These are phyloP conservation scores for Puccinia triticina DNA, from an alignment of 1,284 basidiomycete genomes.

Conservation along the genomic window DNA sequence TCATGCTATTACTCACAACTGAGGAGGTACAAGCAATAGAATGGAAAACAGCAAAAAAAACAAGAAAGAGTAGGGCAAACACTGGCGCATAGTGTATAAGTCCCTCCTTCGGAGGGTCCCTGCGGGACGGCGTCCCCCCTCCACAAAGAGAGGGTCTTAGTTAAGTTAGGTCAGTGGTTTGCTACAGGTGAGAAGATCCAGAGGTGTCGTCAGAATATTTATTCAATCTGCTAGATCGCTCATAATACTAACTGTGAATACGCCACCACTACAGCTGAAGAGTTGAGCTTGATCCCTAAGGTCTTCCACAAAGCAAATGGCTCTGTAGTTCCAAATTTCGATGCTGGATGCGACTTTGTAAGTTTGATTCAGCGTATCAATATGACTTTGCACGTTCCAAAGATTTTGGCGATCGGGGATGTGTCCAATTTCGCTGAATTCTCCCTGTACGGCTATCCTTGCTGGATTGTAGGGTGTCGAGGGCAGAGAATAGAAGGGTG, in stretches of 20 bases:
- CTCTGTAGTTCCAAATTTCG: constrained; percentile 45
- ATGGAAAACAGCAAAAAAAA: too few species aligned
- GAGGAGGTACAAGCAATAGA: too few species aligned
- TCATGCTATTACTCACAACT: too few species aligned
- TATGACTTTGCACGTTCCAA: constrained; percentile 28
- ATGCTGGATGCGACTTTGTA: constrained; percentile 39
- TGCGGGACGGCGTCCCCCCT: too few species aligned
- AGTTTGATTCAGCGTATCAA: constrained; percentile 39
- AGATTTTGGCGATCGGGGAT: constrained; percentile 17
- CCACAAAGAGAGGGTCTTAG: too few species aligned
- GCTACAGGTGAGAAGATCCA: constrained; percentile 10
- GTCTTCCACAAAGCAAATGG: constrained; percentile 23
- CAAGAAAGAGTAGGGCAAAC: too few species aligned
- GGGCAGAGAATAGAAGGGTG: constrained; percentile 28
- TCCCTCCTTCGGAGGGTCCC: too few species aligned
- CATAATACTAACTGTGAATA: constrained; percentile 33
- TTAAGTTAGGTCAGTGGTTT: constrained; percentile 52
- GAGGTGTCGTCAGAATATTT: too few species aligned
- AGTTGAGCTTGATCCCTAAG: constrained; percentile 18
- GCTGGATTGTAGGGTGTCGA: constrained; percentile 28
- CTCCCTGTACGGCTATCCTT: constrained; percentile 37
- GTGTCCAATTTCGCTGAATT: constrained; percentile 49
- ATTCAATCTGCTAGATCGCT: too few species aligned
- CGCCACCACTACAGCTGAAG: constrained; percentile 47
- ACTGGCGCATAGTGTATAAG: too few species aligned